Percentiles rank a stretch among this genome's conserved stretches.
Conservation (phyloP, 1,284 basidiomycete species). For the Gymnopus androsaceus region DNA sequence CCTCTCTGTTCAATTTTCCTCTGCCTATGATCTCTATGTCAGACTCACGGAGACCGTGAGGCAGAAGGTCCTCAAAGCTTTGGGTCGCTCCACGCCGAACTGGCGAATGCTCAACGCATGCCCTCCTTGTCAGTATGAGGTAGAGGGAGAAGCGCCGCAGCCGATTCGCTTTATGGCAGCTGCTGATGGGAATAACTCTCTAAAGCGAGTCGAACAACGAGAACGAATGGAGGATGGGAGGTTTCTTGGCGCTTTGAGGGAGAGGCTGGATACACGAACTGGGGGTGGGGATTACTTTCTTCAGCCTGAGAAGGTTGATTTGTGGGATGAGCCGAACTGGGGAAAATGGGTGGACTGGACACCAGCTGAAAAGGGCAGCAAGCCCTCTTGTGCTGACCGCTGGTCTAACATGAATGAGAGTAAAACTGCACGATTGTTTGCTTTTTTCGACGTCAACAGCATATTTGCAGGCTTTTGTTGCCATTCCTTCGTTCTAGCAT, state of each 20-base stretch:
- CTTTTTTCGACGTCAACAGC: background rate
- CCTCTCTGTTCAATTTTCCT: constrained; percentile 2
- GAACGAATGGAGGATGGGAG: background rate
- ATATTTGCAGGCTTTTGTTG: background rate
- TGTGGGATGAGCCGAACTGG: constrained; percentile 14
- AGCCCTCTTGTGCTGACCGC: background rate
- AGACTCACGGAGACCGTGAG: background rate
- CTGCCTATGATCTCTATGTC: constrained; percentile 8
- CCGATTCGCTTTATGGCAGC: constrained; percentile 24
- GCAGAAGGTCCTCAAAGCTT: too few species aligned
- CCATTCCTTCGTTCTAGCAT: background rate
- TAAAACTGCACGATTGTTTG: background rate
- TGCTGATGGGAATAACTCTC: constrained; percentile 36
- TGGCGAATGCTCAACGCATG: constrained; percentile 33
- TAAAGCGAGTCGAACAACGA: constrained; percentile 24
- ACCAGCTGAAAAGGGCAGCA: background rate
- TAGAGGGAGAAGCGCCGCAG: constrained; percentile 24
- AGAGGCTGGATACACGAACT: constrained; percentile 18
- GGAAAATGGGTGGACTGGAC: background rate
- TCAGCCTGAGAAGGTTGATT: constrained; percentile 21
- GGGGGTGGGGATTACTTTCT: constrained; percentile 24
- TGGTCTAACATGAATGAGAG: constrained; percentile 1
- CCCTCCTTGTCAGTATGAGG: constrained; percentile 30
- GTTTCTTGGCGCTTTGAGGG: constrained; percentile 12
- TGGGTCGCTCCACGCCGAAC: too few species aligned